Conservation (phyloP, 2,329 filamentous ascomycete species). For the Talaromyces piceae region DNA sequence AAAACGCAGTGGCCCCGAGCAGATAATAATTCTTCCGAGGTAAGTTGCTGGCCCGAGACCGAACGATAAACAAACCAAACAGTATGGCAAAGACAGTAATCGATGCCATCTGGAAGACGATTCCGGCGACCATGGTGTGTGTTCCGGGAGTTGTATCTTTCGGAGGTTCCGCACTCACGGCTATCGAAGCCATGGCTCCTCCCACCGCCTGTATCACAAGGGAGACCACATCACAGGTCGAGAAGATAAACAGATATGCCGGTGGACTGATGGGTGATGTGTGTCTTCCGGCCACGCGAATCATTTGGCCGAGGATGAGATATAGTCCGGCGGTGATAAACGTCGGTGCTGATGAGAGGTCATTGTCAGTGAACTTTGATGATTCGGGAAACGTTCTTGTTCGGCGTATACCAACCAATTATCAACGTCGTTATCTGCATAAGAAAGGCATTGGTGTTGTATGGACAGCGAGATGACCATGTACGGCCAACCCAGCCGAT, state of each 20-base stretch:
- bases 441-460: slow-evolving; percentile 43
- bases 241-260: slow-evolving; percentile 44
- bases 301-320: slow-evolving; percentile 41
- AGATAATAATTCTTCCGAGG: slow-evolving; percentile 20
- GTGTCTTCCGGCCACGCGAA: slow-evolving; percentile 35
- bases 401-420: slow-evolving; percentile 19
- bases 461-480: slow-evolving; percentile 43
- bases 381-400: background rate
- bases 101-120: slow-evolving; percentile 53
- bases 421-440: slow-evolving; percentile 42
- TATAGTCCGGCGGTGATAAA: slow-evolving; percentile 48
- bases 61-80: slow-evolving; percentile 38
- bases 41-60: slow-evolving; percentile 11
- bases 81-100: slow-evolving; percentile 46
- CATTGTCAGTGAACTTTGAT: background rate
- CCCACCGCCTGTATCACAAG: slow-evolving; percentile 50
- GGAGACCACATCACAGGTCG: slow-evolving; percentile 47
- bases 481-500: slow-evolving; percentile 40
- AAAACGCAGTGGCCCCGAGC: slow-evolving; percentile 33
- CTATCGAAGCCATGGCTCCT: slow-evolving; percentile 43
- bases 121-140: slow-evolving; percentile 46
- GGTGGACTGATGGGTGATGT: slow-evolving; percentile 37
- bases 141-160: slow-evolving; percentile 41
- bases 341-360: slow-evolving; percentile 32
- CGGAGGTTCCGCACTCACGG: slow-evolving; percentile 32